phyloP scores from a whole-genome alignment of 2,329 filamentous ascomycete species.

The Purpureocillium takamizusanense region DNA sequence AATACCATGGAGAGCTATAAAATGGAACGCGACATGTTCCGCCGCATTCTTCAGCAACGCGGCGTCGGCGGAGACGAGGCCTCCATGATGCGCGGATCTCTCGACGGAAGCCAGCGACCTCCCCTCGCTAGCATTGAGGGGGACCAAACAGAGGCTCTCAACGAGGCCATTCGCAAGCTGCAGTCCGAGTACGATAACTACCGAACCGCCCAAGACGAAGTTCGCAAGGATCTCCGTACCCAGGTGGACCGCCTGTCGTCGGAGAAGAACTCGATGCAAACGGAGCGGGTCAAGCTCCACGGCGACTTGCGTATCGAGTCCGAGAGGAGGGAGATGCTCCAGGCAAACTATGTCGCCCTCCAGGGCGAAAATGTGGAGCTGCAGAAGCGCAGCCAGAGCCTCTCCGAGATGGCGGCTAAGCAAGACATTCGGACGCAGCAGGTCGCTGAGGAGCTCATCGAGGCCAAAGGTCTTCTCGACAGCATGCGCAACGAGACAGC shows the following conservation, averaged over 20 bases:
- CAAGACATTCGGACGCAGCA: constrained; percentile 88
- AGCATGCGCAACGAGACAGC: constrained; percentile 84
- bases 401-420: constrained; percentile 78
- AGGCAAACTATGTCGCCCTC: constrained; percentile 75
- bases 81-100: constrained; percentile 63
- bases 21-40: constrained; percentile 95
- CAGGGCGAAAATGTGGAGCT: constrained; percentile 80
- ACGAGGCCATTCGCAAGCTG: constrained; percentile 73
- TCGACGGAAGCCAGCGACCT: constrained; percentile 46
- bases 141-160: constrained; percentile 53
- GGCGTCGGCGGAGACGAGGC: constrained; percentile 51
- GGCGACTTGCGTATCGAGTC: constrained; percentile 75
- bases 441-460: constrained; percentile 85
- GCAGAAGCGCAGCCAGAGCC: constrained; percentile 67
- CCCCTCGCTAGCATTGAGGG: constrained; percentile 51
- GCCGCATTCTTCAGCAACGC: constrained; percentile 78
- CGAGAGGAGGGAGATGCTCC: constrained; percentile 82
- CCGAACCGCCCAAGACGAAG: constrained; percentile 73
- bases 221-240: constrained; percentile 72
- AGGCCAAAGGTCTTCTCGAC: constrained; percentile 72
- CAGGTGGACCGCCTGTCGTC: constrained; percentile 74
- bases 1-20: constrained; percentile 87
- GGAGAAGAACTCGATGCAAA: constrained; percentile 75
- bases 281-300: constrained; percentile 68
- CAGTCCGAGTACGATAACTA: constrained; percentile 86